Conservation (phyloP, 2,329 filamentous ascomycete species). For the Paraphaeosphaeria minitans region DNA sequence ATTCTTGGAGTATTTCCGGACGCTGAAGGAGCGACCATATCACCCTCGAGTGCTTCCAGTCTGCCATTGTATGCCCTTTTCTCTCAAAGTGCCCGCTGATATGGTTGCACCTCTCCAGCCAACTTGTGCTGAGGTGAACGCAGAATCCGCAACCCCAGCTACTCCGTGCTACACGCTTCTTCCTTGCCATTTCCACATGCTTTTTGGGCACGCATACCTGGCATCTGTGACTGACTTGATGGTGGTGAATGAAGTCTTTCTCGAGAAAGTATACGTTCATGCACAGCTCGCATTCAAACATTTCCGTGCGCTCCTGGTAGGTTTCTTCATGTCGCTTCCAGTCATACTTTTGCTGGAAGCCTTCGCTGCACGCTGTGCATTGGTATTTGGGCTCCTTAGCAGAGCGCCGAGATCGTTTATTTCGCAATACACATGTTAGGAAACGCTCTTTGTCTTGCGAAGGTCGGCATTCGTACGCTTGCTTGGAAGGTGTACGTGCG, state of each 20-base stretch:
- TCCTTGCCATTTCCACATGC: slow-evolving; percentile 49
- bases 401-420: slow-evolving; percentile 26
- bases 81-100: slow-evolving; percentile 67
- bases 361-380: slow-evolving; percentile 59
- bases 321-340: slow-evolving; percentile 72
- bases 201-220: slow-evolving; percentile 62
- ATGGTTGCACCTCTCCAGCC: slow-evolving; percentile 68
- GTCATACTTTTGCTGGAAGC: slow-evolving; percentile 68
- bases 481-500: slow-evolving; percentile 8
- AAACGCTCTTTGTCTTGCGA: slow-evolving; percentile 29
- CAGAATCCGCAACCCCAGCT: slow-evolving; percentile 73
- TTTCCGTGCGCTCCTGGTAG: slow-evolving; percentile 68
- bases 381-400: slow-evolving; percentile 35
- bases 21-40: slow-evolving; percentile 69
- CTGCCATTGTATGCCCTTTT: slow-evolving; percentile 57
- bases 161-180: slow-evolving; percentile 48
- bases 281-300: slow-evolving; percentile 68
- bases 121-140: slow-evolving; percentile 63
- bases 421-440: slow-evolving; percentile 35
- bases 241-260: slow-evolving; percentile 69
- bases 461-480: slow-evolving; percentile 14
- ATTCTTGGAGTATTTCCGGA: slow-evolving; percentile 61
- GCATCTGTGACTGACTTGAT: slow-evolving; percentile 65
- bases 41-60: slow-evolving; percentile 70
- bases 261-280: slow-evolving; percentile 68